Evolutionary conservation across 495 filamentous ascomycete genomes (phyloP).

Genomic region (Podospora pseudocomata): DNA sequence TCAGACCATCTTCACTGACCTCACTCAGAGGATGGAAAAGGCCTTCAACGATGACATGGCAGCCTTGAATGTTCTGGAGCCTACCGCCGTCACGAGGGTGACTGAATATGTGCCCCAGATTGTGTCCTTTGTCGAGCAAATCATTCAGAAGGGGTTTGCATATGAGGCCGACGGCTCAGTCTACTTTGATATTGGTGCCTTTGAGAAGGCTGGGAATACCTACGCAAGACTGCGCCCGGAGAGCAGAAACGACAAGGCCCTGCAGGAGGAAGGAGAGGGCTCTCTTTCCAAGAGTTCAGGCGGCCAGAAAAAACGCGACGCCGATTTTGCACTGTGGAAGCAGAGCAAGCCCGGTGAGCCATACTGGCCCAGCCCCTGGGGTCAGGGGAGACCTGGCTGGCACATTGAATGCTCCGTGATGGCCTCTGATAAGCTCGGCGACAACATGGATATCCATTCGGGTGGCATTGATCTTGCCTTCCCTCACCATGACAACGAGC

Average conservation of each 20-base stretch:
- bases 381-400: constrained; percentile 86
- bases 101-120: constrained; percentile 88
- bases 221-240: constrained; percentile 87
- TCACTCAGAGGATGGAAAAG: constrained; percentile 78
- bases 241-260: constrained; percentile 74
- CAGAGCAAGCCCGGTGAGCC: constrained; percentile 88
- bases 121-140: constrained; percentile 60
- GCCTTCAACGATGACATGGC: constrained; percentile 82
- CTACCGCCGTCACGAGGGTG: constrained; percentile 78
- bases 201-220: constrained; percentile 75
- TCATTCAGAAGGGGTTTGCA: constrained; percentile 81
- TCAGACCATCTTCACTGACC: constrained; percentile 64
- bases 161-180: constrained; percentile 86
- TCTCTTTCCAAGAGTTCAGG: constrained; percentile 65
- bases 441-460: constrained; percentile 85
- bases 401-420: constrained; percentile 98
- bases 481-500: constrained; percentile 94
- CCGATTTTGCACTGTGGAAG: constrained; percentile 96
- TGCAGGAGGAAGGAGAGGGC: constrained; percentile 89
- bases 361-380: constrained; percentile 83
- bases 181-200: constrained; percentile 88
- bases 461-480: constrained; percentile 92
- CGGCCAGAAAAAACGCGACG: constrained; percentile 60
- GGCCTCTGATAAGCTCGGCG: constrained; percentile 81
- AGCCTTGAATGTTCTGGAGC: constrained; percentile 77